These are phyloP conservation scores for Leptographium flavum DNA, from an alignment of 2,329 filamentous ascomycete genomes.

Conservation along the genomic window DNA sequence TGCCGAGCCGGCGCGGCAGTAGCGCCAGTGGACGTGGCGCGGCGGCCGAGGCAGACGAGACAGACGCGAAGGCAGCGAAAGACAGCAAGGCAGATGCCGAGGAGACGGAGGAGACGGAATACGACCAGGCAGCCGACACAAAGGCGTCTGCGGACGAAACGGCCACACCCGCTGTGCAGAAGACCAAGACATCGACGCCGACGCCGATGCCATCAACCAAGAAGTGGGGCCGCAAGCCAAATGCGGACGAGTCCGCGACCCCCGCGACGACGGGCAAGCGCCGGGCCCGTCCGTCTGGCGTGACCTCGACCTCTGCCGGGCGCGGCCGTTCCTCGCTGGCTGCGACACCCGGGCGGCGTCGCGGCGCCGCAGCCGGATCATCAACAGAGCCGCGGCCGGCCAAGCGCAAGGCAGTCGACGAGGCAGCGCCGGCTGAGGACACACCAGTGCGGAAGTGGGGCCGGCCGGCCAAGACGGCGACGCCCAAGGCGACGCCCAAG, in stretches of 20 bases:
- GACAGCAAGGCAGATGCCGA: neutral
- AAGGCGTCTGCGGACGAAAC: too few species aligned
- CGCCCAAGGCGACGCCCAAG: too few species aligned
- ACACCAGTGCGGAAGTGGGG: neutral
- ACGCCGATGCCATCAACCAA: neutral
- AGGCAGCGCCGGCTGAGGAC: neutral
- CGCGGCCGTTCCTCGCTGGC: neutral
- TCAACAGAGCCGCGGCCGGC: neutral
- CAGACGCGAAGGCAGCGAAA: neutral
- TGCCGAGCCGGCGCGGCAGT: neutral
- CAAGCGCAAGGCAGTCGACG: neutral
- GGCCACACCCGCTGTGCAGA: neutral
- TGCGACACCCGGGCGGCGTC: neutral
- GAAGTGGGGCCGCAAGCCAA: neutral
- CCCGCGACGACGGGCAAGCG: neutral
- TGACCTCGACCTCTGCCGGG: too few species aligned
- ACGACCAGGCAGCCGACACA: too few species aligned
- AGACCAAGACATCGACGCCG: neutral
- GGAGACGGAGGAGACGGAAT: too few species aligned
- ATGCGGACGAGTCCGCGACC: neutral
- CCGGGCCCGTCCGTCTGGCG: too few species aligned
- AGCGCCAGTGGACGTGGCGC: neutral
- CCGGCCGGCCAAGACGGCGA: neutral
- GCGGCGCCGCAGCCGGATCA: neutral
- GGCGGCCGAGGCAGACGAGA: neutral